phyloP scores from a whole-genome alignment of 495 filamentous ascomycete genomes.

The Penicillium daleae region DNA sequence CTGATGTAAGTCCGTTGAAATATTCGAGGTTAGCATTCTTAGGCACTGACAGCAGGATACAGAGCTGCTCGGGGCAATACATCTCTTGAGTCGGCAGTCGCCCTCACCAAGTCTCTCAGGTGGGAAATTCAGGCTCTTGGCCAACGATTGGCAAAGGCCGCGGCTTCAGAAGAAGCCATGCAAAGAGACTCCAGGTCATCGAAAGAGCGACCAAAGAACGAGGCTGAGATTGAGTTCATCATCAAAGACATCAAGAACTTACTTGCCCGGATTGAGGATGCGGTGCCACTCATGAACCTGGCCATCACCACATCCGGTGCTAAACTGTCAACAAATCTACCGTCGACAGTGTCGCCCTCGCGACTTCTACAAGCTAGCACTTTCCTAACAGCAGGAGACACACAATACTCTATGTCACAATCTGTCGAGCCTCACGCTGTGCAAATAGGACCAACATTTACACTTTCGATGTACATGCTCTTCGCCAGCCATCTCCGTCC shows the following conservation, averaged over 20 bases:
- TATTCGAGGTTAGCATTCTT: neutral
- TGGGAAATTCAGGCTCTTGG: slow-evolving; percentile 87
- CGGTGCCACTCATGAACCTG: slow-evolving; percentile 90
- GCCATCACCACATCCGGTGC: slow-evolving; percentile 96
- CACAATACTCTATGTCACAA: slow-evolving; percentile 71
- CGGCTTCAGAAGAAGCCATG: slow-evolving; percentile 64
- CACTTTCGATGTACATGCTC: slow-evolving; percentile 93
- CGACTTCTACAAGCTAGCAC: slow-evolving; percentile 92
- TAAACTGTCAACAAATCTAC: slow-evolving; percentile 75
- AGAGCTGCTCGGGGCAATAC: slow-evolving; percentile 94
- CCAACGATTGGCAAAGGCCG: slow-evolving; percentile 70
- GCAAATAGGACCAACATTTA: slow-evolving; percentile 89
- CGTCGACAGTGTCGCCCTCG: slow-evolving; percentile 85
- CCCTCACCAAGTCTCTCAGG: slow-evolving; percentile 82
- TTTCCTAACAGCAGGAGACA: slow-evolving; percentile 86
- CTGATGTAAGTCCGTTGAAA: slow-evolving; percentile 64
- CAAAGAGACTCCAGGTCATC: slow-evolving; percentile 53
- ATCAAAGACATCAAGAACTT: slow-evolving; percentile 76
- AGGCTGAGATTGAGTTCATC: slow-evolving; percentile 68
- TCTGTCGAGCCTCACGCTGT: slow-evolving; percentile 52
- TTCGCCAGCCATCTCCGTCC: slow-evolving; percentile 78
- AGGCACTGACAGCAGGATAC: neutral
- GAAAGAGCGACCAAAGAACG: slow-evolving; percentile 50
- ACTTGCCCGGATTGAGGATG: slow-evolving; percentile 82
- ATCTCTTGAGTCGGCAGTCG: slow-evolving; percentile 85